These are phyloP conservation scores for Vanrija pseudolonga DNA, from an alignment of 1,284 basidiomycete species.

Conservation along the genomic window DNA sequence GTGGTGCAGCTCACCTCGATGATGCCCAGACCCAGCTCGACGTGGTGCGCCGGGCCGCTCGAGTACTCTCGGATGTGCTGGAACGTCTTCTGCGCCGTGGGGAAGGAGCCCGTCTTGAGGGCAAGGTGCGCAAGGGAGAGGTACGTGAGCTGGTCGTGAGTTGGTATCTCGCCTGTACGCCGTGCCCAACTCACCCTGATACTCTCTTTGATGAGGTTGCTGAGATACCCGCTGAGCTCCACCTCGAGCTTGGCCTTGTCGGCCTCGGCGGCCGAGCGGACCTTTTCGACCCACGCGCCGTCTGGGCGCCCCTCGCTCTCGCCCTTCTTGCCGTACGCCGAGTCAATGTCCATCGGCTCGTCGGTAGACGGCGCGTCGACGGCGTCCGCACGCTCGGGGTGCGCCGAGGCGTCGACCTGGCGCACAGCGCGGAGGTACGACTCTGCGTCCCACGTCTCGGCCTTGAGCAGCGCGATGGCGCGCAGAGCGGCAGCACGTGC, in stretches of 20 bases:
- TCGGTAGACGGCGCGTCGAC: neutral
- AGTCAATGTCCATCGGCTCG: constrained; percentile 20
- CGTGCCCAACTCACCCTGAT: constrained; percentile 33
- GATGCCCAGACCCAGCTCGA: constrained; percentile 37
- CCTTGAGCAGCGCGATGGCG: constrained; percentile 29
- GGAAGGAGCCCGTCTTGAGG: constrained; percentile 28
- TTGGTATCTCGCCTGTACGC: neutral
- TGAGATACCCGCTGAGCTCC: constrained; percentile 43
- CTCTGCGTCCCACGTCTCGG: constrained; percentile 24
- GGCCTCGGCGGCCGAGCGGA: constrained; percentile 21
- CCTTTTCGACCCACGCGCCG: constrained; percentile 31
- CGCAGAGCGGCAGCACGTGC: constrained; percentile 27
- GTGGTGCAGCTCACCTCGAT: constrained; percentile 30
- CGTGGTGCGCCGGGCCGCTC: constrained; percentile 33
- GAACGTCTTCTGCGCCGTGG: constrained; percentile 29
- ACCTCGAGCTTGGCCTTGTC: constrained; percentile 33
- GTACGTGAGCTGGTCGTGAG: constrained; percentile 36
- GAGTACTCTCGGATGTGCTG: constrained; percentile 33
- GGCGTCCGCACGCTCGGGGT: neutral
- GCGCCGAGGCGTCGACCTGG: constrained; percentile 8
- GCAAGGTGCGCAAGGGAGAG: constrained; percentile 38
- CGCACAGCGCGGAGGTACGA: constrained; percentile 15
- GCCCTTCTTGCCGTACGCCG: constrained; percentile 1
- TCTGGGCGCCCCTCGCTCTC: constrained; percentile 27
- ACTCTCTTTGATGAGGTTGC: constrained; percentile 46